Evolutionary conservation across 1,139 yeast genomes (phyloP).

Genomic region (Taphrina sp.): DNA sequence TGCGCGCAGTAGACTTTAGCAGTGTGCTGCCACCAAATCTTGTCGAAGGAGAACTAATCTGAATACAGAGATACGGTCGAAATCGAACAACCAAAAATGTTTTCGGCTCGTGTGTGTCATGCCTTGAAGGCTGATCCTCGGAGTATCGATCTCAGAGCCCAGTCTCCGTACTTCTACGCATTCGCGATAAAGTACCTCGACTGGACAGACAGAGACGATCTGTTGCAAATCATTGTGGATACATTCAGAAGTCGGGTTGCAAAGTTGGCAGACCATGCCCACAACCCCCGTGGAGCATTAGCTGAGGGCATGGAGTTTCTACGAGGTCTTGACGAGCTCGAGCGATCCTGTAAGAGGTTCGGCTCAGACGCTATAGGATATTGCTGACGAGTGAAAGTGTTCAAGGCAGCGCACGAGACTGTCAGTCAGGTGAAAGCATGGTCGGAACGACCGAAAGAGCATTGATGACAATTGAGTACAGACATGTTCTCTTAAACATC

Average conservation of each 20-base stretch:
- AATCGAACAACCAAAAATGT: conserved; percentile 13
- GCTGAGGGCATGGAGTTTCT: conserved; percentile 52
- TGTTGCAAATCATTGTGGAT: conserved; percentile 32
- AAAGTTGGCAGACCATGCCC: conserved; percentile 70
- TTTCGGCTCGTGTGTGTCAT: conserved; percentile 38
- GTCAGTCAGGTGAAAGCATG: conserved; percentile 65
- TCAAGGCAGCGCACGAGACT: conserved; percentile 59
- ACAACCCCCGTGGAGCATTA: conserved; percentile 49
- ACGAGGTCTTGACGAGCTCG: conserved; percentile 72
- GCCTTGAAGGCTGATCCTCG: conserved; percentile 77
- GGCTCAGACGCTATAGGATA: no score
- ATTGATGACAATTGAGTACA: background rate
- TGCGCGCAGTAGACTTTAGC: no score
- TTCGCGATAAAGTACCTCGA: conserved; percentile 44
- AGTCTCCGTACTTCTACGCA: conserved; percentile 64
- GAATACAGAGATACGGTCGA: conserved; percentile 27
- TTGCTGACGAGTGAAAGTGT: no score
- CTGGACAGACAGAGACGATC: conserved; percentile 27
- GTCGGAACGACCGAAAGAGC: conserved; percentile 42
- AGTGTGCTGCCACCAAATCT: no score
- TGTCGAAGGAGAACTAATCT: conserved; percentile 42
- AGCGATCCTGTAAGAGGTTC: conserved; percentile 48
- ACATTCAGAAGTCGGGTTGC: conserved; percentile 65
- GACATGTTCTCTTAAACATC: no score
- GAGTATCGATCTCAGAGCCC: conserved; percentile 65